Evolutionary conservation across 768 basidiomycete species (phyloP), one percentile per base, ranked within the genome.

Genomic region (Lactarius pseudohatsudake): DNA sequence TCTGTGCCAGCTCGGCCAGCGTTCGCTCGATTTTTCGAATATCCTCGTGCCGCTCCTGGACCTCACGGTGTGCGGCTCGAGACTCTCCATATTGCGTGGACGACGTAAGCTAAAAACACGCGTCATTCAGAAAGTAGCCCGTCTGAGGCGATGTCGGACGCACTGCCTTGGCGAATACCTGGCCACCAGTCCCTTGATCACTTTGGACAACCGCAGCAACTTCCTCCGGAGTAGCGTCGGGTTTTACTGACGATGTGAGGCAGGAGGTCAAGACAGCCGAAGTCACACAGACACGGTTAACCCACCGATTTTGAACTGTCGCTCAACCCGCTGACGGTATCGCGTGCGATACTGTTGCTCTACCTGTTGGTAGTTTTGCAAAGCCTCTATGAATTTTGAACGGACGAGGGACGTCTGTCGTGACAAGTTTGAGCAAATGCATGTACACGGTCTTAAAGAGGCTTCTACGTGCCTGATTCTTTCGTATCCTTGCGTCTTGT

Each of bases 121-220:
- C 4, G 40, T 13, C 32, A 30, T 34, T 69, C 26, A 62, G 55
- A 36, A 32, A 32, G 32, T 41, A 22, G 53, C 5, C 30, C 20
- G 13, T 6, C n/a, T 15, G 20, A 15, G 28, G 30, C 38, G 26
- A 40, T 15, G 56, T 26, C n/a, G 18, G 2, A 72, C 81, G 36
- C 73, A 92, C 92, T 65, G 92, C 91, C 79, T 93, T 92, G 66
- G 89, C 88, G 81, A 98, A 98, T 61, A 97, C 89, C 75, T 97
- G 95, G 34, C 76, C 75, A 53, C 76, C 76, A 34, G 85, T 83
- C 58, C 88, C 89, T 59, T 83, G 83, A 55, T 91, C 89, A 72
- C 93, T 89, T 71, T 95, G 88, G 40, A 95, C 88, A n/a, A 91
- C 94, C 18, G 91, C 88, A 60, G 82, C 80, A 67, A 98, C 81